These are phyloP conservation scores for Leishmania turanica DNA, from an alignment of 208 protist species.

Conservation along the genomic window DNA sequence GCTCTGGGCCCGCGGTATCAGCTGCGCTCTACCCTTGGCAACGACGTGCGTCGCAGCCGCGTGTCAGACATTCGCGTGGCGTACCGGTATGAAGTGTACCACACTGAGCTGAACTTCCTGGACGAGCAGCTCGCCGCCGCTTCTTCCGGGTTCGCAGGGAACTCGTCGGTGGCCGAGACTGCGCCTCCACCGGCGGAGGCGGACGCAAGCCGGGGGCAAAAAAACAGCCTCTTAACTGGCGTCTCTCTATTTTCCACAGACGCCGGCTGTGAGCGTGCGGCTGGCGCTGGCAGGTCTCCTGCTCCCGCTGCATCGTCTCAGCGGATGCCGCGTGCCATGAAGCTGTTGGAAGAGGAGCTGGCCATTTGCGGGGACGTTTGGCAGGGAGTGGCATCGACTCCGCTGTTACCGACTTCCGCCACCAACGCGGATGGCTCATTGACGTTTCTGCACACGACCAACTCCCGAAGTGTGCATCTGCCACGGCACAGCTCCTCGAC, in stretches of 20 bases:
- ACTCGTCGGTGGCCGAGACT: background rate
- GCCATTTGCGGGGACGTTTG: conserved; percentile 45
- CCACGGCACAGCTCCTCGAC: background rate
- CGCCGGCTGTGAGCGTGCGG: background rate
- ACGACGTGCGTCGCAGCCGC: conserved; percentile 95
- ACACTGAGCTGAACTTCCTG: conserved; percentile 90
- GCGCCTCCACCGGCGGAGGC: background rate
- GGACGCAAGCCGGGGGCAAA: background rate
- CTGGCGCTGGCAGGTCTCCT: background rate
- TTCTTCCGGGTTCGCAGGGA: background rate
- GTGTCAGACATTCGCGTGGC: conserved; percentile 96
- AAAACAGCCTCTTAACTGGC: background rate
- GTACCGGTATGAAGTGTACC: conserved; percentile 95
- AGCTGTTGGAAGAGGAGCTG: conserved; percentile 69
- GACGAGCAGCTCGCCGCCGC: conserved; percentile 61
- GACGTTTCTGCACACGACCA: background rate
- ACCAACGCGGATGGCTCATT: background rate
- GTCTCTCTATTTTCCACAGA: background rate
- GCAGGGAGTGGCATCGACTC: background rate
- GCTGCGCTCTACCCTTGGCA: conserved; percentile 87
- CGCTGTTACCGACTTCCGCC: background rate
- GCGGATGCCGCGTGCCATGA: conserved; percentile 77
- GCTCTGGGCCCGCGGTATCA: conserved; percentile 94
- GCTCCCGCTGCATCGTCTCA: conserved; percentile 16
- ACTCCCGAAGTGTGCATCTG: background rate